phyloP scores from a whole-genome alignment of 78 protist species.

The Emiliania huxleyi region DNA sequence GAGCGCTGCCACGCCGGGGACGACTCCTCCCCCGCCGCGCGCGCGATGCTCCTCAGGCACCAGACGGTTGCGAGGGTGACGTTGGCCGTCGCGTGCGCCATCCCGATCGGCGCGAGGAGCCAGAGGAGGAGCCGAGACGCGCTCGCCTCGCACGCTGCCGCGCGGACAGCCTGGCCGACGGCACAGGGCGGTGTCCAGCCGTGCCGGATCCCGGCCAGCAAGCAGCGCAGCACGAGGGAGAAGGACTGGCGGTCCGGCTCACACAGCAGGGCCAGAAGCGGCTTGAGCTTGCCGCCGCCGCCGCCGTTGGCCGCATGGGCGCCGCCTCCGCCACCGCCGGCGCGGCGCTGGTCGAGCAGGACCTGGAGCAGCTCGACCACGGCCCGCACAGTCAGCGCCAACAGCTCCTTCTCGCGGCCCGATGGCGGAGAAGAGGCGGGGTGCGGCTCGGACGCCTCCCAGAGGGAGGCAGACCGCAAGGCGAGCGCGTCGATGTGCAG shows the following conservation, averaged over 20 bases:
- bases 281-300: background rate
- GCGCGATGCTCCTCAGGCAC: too few species aligned
- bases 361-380: background rate
- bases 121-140: background rate
- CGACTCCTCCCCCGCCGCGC: too few species aligned
- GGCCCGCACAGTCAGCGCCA: background rate
- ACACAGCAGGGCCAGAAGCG: background rate
- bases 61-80: background rate
- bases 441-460: background rate
- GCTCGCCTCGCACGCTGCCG: background rate
- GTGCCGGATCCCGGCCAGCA: too few species aligned
- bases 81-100: background rate
- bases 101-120: background rate
- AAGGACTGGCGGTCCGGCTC: too few species aligned
- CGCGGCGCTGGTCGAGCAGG: background rate
- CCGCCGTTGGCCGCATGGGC: background rate
- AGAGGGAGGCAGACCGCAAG: background rate
- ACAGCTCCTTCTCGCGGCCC: too few species aligned
- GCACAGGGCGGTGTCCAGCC: too few species aligned
- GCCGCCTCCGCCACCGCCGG: background rate
- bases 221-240: too few species aligned
- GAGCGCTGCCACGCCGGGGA: background rate
- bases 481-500: background rate
- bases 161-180: too few species aligned
- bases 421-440: background rate